Base-by-base conservation (phyloP, 345 rosid genomes). In the Chamaenerion angustifolium region DNA sequence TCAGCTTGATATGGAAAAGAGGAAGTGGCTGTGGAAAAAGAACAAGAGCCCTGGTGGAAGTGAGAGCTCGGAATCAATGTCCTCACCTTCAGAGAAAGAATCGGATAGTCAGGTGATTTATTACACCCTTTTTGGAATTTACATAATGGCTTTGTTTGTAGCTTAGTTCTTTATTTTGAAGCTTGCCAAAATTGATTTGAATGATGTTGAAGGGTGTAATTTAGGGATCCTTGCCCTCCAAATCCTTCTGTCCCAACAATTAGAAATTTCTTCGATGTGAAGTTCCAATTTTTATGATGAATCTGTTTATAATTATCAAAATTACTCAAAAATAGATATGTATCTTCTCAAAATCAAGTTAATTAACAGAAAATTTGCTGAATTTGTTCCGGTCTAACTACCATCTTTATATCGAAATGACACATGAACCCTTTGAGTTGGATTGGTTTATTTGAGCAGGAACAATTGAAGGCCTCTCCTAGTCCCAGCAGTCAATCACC, bases 41-140 rank as follows among this genome's bases (percentile, higher is more conserved):
- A 82, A 89, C 69, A 81, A 70, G 64, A 81, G 88, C 76, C 71
- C 75, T 2, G 82, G 88, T 52, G 87, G 73, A 66, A 75, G 76
- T n/a, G 87, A 77, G 58, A 79, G 87, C 55, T 81, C 83, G 3
- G 93, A 75, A 47, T 82, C 95, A 1, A 58, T 76, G 37, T 79
- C 85, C 58, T 85, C 89, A 7, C 77, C 58, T 41, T 76, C 89
- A 9, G 92, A 84, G 70, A 81, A 77, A 64, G 76, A 68, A 48
- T 77, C 85, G 40, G 85, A 79, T 71, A 80, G 71, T 45, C 98
- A 90, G 77, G 95, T 79, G 54, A 64, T 69, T 60, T 31, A 37
- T 57, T 13, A 52, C n/a, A 72, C 69, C 69, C 78, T 79, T 59
- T 58, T 40, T 45, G 47, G 80, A 77, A 21, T 21, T 71, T 80